phyloP scores from a whole-genome alignment of 2,329 filamentous ascomycete species.

The Penicillium sp. region DNA sequence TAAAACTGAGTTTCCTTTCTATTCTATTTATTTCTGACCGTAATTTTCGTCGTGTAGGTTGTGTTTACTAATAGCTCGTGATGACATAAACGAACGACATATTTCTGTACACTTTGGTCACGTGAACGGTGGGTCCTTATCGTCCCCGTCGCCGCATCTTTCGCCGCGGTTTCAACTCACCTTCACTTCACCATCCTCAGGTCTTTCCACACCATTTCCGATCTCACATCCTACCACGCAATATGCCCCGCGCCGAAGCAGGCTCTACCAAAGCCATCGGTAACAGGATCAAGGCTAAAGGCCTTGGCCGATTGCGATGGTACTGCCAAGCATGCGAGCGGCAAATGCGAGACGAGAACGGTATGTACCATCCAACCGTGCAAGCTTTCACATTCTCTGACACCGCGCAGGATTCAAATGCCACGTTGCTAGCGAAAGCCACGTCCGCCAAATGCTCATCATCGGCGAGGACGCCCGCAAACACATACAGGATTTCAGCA shows the following conservation, averaged over 20 bases:
- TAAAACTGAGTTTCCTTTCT: constrained; percentile 4
- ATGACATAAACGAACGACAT: background rate
- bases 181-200: background rate
- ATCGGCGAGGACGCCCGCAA: constrained; percentile 86
- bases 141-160: background rate
- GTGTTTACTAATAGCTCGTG: no score
- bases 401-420: constrained; percentile 62
- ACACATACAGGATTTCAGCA: constrained; percentile 76
- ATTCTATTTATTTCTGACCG: background rate
- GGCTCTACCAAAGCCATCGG: constrained; percentile 86
- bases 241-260: constrained; percentile 88
- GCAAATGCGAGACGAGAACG: constrained; percentile 81
- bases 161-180: background rate
- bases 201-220: background rate
- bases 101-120: background rate
- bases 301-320: constrained; percentile 77
- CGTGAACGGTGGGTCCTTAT: background rate
- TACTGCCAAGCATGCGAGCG: constrained; percentile 82
- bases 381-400: background rate
- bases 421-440: constrained; percentile 79
- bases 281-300: constrained; percentile 80
- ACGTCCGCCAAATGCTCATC: constrained; percentile 84
- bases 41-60: background rate
- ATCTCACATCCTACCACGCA: constrained; percentile 31
- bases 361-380: background rate